Evolutionary conservation across 2,329 filamentous ascomycete genomes (phyloP), one percentile per base, ranked within the genome.

Genomic region (Diaporthe sp.): DNA sequence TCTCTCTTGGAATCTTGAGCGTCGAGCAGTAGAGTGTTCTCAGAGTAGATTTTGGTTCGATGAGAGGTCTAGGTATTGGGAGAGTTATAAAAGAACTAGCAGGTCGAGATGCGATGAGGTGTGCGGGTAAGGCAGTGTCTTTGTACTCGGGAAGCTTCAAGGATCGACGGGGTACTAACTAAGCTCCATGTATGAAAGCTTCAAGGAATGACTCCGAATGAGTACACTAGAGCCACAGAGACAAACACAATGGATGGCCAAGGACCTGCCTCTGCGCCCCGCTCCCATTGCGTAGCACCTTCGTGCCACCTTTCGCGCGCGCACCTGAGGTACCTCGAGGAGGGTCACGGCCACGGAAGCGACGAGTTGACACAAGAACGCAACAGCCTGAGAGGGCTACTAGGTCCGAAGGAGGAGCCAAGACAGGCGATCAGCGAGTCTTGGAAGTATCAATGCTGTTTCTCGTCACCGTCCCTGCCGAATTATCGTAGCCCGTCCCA

Each of bases 141-240:
- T 76, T 73, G 61, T 73, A 75, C 69, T 76, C 61, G 69, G 22
- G 31, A 46, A 69, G 58, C 31, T 49, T 39, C 42, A 68, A 61
- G 42, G 75, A 74, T 72, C 57, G 61, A 71, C 73, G 61, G 70
- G 73, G 55, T 25, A 69, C 53, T 28, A 28, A 31, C 65, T 69
- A 69, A 55, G 49, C 65, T 69, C 55, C 34, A 42, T 28, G 46
- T 42, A 55, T 55, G 49, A 69, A 53, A 68, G 65, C 49, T 69
- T 69, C 44, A 39, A 31, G 37, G 65, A n/a, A 25, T 39, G 37
- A 39, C 37, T 34, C 34, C 34, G 34, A 34, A 34, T 34, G 34
- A 34, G 34, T 25, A 28, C 31, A 28, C 65, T 53, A 68, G 31
- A 65, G 39, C 12, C 37, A 65, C 25, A 49, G 42, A 31, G 61